phyloP scores from a whole-genome alignment of 495 filamentous ascomycete species.

The Xylaria intraflava region DNA sequence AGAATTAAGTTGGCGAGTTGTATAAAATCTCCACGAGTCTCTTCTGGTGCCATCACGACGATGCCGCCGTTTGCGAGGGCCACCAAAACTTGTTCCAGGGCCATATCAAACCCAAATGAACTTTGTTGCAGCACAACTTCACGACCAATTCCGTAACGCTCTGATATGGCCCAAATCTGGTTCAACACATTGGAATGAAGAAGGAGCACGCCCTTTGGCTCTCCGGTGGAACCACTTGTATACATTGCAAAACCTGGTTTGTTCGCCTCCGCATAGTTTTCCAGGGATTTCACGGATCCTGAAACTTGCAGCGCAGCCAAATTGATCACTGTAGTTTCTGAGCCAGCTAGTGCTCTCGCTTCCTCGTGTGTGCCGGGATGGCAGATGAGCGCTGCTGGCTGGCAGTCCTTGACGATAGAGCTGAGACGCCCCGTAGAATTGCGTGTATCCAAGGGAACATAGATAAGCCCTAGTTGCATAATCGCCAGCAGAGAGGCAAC shows the following conservation, averaged over 20 bases:
- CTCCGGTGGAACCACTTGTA: constrained; percentile 43
- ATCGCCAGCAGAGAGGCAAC: neutral
- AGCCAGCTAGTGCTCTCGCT: too few species aligned
- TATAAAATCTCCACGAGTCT: constrained; percentile 16
- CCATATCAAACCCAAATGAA: constrained; percentile 24
- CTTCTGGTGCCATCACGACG: constrained; percentile 7
- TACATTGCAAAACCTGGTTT: constrained; percentile 25
- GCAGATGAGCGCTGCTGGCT: neutral
- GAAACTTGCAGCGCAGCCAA: too few species aligned
- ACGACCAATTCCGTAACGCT: neutral
- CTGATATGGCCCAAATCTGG: constrained; percentile 9
- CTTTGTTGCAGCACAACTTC: constrained; percentile 25
- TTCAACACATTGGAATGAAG: constrained; percentile 17
- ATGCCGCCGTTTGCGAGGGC: constrained; percentile 20
- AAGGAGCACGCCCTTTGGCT: constrained; percentile 39
- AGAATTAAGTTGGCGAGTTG: constrained; percentile 17
- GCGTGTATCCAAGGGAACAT: constrained; percentile 2
- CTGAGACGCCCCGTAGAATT: neutral
- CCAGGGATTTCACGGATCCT: too few species aligned
- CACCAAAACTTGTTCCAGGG: constrained; percentile 18
- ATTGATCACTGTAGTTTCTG: too few species aligned
- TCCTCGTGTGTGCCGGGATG: too few species aligned
- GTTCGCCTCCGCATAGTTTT: too few species aligned
- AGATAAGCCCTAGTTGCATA: constrained; percentile 1
- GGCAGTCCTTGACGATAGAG: neutral